Evolutionary conservation across 768 basidiomycete species (phyloP), one percentile per base, ranked within the genome.

Genomic region (Suillus plorans): DNA sequence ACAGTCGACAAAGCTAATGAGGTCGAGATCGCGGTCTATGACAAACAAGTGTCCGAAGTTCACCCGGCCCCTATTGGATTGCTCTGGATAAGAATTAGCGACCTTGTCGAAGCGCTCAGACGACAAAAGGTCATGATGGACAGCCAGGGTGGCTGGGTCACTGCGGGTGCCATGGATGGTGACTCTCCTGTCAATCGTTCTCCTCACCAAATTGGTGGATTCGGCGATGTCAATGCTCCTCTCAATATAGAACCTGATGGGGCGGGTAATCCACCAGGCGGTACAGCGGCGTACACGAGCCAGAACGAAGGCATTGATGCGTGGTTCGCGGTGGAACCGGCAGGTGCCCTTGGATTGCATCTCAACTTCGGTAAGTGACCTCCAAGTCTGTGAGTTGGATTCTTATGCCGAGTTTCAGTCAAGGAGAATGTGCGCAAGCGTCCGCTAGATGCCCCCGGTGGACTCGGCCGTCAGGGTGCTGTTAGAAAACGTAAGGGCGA

Each of bases 391-490:
- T 44, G 18, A 59, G 25, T 20, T 41, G 18, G 25, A 25, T 28
- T 42, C 62, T 65, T 37, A 68, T 25, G 28, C 56, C 67, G 34
- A 56, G 36, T 61, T 63, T 49, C 70, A 99, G 97, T 97, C 79
- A 99, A 99, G 80, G 95, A 98, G 78, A 99, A 97, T 72, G 91
- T 96, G 37, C 90, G 95, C 67, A 96, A 97, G 75, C 90, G 97
- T 47, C 95, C 96, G n/a, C 76, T 96, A 66, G 97, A 99, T 71
- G 92, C 87, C 5, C 88, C 89, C 13, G 92, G 91, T 60, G 95
- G 95, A 64, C 87, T 99, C 47, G 97, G 97, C 59, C 95, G 97
- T 75, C 97, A 98, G 80, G 97, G 97, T 62, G 97, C 97, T 65
- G 89, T 99, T 69, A 91, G 96, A 73, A 98, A 97, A 80, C 92